phyloP scores from a whole-genome alignment of 108 stramenopile species.

The Ochromonas danica region DNA sequence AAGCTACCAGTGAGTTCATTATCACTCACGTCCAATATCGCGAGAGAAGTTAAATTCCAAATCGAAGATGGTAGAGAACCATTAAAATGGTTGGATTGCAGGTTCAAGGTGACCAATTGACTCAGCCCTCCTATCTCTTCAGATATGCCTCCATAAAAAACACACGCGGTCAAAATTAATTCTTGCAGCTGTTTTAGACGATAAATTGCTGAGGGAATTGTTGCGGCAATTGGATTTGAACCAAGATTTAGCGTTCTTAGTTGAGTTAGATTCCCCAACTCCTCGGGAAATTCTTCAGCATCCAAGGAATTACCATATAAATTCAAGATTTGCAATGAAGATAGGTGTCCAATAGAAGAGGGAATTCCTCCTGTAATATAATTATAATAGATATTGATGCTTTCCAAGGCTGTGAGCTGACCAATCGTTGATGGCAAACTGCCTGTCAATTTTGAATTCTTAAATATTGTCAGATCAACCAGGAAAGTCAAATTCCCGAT shows the following conservation, averaged over 20 bases:
- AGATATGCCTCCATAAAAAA: conserved; percentile 29
- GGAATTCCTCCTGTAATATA: background rate
- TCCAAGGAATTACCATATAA: background rate
- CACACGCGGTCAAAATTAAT: conserved; percentile 31
- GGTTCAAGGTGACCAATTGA: background rate
- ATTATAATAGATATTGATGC: background rate
- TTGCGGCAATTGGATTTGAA: background rate
- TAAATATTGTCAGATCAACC: conserved; percentile 35
- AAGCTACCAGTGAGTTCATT: conserved; percentile 2
- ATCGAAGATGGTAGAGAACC: conserved; percentile 5
- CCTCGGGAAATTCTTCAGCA: background rate
- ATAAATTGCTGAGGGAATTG: conserved; percentile 26
- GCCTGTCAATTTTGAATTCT: conserved; percentile 38
- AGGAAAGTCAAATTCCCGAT: background rate
- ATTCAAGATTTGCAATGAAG: background rate
- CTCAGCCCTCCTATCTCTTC: background rate
- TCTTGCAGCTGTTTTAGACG: conserved; percentile 27
- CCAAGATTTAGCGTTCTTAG: background rate
- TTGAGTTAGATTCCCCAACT: background rate
- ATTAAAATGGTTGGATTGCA: background rate
- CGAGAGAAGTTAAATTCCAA: background rate
- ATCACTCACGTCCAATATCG: background rate
- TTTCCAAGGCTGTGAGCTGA: background rate
- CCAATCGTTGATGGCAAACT: background rate
- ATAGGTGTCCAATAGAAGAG: background rate